Evolutionary conservation across 768 basidiomycete species (phyloP), one percentile per base, ranked within the genome.

Genomic region (Macrolepiota dolichaula): DNA sequence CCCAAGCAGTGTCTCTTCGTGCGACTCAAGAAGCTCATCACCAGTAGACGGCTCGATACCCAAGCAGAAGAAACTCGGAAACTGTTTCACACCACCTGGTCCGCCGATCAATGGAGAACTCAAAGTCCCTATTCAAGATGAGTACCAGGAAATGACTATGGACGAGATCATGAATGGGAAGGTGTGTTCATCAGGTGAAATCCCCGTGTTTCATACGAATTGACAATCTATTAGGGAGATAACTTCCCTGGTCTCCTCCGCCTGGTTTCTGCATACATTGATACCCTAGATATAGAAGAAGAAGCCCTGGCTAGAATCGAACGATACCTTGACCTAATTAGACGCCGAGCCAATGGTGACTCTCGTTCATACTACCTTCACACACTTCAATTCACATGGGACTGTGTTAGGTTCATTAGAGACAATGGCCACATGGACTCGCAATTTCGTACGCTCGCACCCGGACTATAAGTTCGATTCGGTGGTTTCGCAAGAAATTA

Each of bases 121-220:
- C 15, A 54, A 50, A 54, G 42, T 61, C 22, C 79, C 84, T 0
- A 77, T 94, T 5, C 84, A 88, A 38, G 86, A 92, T 6, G 95
- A 98, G 72, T 96, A 93, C 64, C 92, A 88, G 67, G 93, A 96
- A 71, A 95, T 96, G 89, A 85, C 90, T 0, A 82, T 98, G 72
- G 78, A 92, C 62, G 94, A 98, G 74, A 92, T 98, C 54, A 89
- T 99, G 73, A 93, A 91, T 66, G 97, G 97, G n/a, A 91, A 92
- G 83, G 91, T 88, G 62, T 54, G 76, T 64, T 42, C 29, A 63
- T 22, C 13, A 38, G 29, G 13, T 37, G 19, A 51, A 61, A 53
- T 52, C 51, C 15, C 54, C 50, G n/a, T 22, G 19, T 36, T 51
- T n/a, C 27, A 10, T 17, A 29, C 1, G 32, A 13, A 25, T 36